phyloP scores from a whole-genome alignment of 2,329 filamentous ascomycete genomes.

The Colletotrichum shisoi region DNA sequence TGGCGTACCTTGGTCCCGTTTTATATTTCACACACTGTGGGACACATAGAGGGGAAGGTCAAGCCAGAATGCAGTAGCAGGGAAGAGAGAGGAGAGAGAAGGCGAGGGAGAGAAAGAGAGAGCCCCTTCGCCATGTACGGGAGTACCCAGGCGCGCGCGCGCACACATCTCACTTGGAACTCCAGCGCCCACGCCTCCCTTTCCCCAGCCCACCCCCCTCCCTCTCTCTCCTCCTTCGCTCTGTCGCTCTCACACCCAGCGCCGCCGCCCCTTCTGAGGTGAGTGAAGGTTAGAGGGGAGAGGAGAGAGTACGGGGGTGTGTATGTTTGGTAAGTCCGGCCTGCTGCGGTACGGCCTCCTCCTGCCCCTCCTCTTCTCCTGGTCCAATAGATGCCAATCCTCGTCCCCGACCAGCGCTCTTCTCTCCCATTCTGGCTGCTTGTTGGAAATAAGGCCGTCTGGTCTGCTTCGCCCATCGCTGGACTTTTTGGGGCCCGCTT shows the following conservation, averaged over 20 bases:
- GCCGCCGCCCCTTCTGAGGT: constrained; percentile 8
- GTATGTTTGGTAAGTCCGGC: constrained; percentile 7
- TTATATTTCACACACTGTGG: constrained; percentile 31
- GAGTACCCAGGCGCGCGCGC: not conserved
- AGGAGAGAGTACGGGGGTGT: constrained; percentile 18
- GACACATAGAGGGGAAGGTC: not conserved
- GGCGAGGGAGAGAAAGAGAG: not conserved
- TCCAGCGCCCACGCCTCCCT: constrained; percentile 17
- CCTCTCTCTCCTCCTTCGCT: constrained; percentile 29
- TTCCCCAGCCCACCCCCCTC: constrained; percentile 19
- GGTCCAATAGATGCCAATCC: constrained; percentile 31
- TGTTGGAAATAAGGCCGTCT: constrained; percentile 32
- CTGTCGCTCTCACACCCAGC: not conserved
- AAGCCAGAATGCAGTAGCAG: constrained; percentile 3
- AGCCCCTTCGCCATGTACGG: constrained; percentile 2
- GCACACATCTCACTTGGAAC: constrained; percentile 1
- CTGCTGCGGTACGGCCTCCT: constrained; percentile 3
- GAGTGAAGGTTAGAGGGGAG: constrained; percentile 5
- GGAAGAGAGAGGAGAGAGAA: not conserved
- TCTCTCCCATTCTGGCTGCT: constrained; percentile 28
- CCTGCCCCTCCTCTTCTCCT: constrained; percentile 30
- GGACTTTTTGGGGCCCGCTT: constrained; percentile 27
- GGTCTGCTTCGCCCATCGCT: constrained; percentile 34
- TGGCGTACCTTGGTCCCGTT: not conserved
- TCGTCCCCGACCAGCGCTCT: constrained; percentile 37